These are phyloP conservation scores for Lineolata rhizophorae DNA, from an alignment of 495 filamentous ascomycete genomes.

Conservation along the genomic window DNA sequence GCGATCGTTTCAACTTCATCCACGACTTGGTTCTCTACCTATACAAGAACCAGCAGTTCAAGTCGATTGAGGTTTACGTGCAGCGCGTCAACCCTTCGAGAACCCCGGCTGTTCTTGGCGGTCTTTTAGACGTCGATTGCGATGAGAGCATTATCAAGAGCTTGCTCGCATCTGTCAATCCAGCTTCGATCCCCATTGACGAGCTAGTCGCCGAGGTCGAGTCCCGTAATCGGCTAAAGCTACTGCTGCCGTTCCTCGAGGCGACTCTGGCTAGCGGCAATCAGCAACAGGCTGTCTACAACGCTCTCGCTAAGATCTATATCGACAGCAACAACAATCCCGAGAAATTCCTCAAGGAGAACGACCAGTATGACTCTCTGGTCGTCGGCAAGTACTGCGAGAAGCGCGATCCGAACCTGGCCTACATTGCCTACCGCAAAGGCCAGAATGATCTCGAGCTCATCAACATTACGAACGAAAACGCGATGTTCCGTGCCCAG, in stretches of 20 bases:
- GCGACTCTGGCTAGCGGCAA: conserved; percentile 75
- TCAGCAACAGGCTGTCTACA: conserved; percentile 95
- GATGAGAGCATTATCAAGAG: conserved; percentile 92
- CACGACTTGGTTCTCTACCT: conserved; percentile 94
- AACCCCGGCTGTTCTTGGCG: conserved; percentile 85
- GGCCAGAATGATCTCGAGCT: conserved; percentile 94
- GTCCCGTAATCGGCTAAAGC: conserved; percentile 81
- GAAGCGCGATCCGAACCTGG: conserved; percentile 93
- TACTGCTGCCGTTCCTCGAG: conserved; percentile 91
- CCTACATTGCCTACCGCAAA: conserved; percentile 88
- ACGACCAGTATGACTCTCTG: conserved; percentile 87
- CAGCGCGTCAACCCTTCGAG: conserved; percentile 91
- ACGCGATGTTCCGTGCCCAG: conserved; percentile 95
- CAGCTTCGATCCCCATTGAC: conserved; percentile 75
- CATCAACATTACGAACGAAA: conserved; percentile 96
- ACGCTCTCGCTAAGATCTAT: conserved; percentile 98
- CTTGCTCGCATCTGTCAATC: conserved; percentile 70
- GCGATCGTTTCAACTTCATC: conserved; percentile 95
- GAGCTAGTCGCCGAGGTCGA: conserved; percentile 92
- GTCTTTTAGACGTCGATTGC: conserved; percentile 90
- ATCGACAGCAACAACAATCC: conserved; percentile 99
- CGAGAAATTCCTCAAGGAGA: conserved; percentile 96
- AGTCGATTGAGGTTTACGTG: conserved; percentile 98
- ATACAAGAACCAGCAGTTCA: conserved; percentile 98
- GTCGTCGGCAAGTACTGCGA: conserved; percentile 96